A percentile compares a stretch with the other conserved stretches of the same genome.
Conservation (phyloP, 495 filamentous ascomycete genomes). For the Thermothielavioides terrestris region DNA sequence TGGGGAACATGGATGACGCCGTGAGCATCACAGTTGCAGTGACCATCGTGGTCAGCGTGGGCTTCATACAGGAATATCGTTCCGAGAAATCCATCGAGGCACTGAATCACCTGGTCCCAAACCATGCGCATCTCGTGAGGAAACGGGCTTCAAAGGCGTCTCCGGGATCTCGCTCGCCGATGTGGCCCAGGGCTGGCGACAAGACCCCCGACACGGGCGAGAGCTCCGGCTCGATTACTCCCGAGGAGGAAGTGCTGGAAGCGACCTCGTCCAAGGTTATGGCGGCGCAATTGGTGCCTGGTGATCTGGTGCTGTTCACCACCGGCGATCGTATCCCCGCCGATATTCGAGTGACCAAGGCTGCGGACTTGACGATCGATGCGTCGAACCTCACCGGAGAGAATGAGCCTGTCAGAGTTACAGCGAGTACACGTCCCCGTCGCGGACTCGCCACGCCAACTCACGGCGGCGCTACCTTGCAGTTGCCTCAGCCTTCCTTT, state of each 20-base stretch:
- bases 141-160: conserved; percentile 33
- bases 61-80: conserved; percentile 94
- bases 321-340: conserved; percentile 95
- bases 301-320: conserved; percentile 85
- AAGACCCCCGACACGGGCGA: conserved; percentile 21
- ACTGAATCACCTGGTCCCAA: conserved; percentile 84
- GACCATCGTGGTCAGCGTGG: conserved; percentile 92
- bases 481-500: conserved; percentile 32
- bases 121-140: conserved; percentile 86
- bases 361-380: conserved; percentile 82
- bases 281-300: conserved; percentile 78
- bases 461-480: conserved; percentile 16
- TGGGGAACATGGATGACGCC: conserved; percentile 95
- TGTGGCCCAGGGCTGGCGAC: conserved; percentile 36
- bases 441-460: conserved; percentile 25
- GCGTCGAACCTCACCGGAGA: conserved; percentile 97
- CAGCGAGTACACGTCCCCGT: conserved; percentile 58
- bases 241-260: conserved; percentile 50
- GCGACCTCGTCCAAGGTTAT: conserved; percentile 72
- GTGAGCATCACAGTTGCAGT: conserved; percentile 91
- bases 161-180: conserved; percentile 25
- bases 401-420: conserved; percentile 83
- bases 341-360: conserved; percentile 87
- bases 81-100: conserved; percentile 97
- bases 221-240: conserved; percentile 28